phyloP scores from a whole-genome alignment of 805 yeast genomes.

The Cyberlindnera saturnus region DNA sequence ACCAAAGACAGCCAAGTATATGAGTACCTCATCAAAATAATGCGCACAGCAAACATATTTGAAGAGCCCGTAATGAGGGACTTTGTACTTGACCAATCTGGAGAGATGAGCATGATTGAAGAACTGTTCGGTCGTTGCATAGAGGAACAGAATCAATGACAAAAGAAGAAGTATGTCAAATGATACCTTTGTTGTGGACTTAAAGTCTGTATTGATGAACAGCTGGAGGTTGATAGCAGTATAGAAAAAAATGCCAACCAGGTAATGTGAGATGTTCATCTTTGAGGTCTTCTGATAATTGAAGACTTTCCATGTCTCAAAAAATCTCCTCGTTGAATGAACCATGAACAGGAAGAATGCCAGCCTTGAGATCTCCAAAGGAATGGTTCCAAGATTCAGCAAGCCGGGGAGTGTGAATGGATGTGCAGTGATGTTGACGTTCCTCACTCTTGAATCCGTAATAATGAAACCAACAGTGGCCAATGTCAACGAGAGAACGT shows the following conservation, averaged over 20 bases:
- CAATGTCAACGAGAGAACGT: slow-evolving; percentile 36
- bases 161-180: slow-evolving; percentile 4
- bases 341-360: slow-evolving; percentile 25
- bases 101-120: slow-evolving; percentile 21
- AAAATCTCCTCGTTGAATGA: slow-evolving; percentile 50
- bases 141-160: slow-evolving; percentile 14
- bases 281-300: slow-evolving; percentile 41
- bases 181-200: slow-evolving; percentile 4
- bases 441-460: slow-evolving; percentile 5
- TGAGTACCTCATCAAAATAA: slow-evolving; percentile 57
- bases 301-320: slow-evolving; percentile 47
- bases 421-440: slow-evolving; percentile 1
- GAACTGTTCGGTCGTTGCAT: slow-evolving; percentile 40
- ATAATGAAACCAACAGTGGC: slow-evolving; percentile 20
- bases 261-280: slow-evolving; percentile 62
- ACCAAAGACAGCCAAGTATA: slow-evolving; percentile 37
- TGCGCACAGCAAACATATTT: slow-evolving; percentile 55
- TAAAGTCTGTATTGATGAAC: slow-evolving; percentile 23
- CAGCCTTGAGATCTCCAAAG: slow-evolving; percentile 19
- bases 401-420: slow-evolving; percentile 1
- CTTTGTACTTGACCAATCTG: slow-evolving; percentile 30
- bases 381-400: slow-evolving; percentile 13
- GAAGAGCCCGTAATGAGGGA: slow-evolving; percentile 49
- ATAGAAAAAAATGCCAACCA: slow-evolving; percentile 60
- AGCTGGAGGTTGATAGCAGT: slow-evolving; percentile 37